These are phyloP conservation scores for Nidula niveotomentosa DNA, from an alignment of 1,284 basidiomycete species.

Conservation along the genomic window DNA sequence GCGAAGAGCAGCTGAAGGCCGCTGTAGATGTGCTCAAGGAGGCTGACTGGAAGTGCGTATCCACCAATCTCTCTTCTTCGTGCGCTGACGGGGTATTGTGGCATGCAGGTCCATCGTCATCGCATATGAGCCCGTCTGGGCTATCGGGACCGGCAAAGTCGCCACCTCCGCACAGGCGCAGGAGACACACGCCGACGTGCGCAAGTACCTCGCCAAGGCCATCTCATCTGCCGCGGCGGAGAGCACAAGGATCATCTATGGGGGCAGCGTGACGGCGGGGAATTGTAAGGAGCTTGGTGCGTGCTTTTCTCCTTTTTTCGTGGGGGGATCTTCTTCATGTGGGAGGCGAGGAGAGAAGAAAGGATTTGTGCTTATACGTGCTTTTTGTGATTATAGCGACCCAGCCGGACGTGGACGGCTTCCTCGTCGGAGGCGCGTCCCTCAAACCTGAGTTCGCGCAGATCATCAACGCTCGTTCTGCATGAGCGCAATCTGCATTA, in stretches of 20 bases:
- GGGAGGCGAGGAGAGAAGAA: too few relatives aligned
- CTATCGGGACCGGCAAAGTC: slow-evolving; percentile 97
- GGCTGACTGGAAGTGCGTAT: slow-evolving; percentile 77
- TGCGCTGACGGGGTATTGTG: background rate
- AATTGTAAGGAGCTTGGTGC: slow-evolving; percentile 88
- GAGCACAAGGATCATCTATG: slow-evolving; percentile 89
- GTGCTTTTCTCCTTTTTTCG: slow-evolving; percentile 28
- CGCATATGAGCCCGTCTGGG: slow-evolving; percentile 98
- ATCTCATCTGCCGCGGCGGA: slow-evolving; percentile 78
- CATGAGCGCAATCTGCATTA: slow-evolving; percentile 4
- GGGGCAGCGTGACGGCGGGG: slow-evolving; percentile 87
- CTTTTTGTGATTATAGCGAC: slow-evolving; percentile 42
- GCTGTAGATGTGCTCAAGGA: slow-evolving; percentile 67
- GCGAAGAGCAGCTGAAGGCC: slow-evolving; percentile 82
- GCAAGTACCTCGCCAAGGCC: slow-evolving; percentile 69
- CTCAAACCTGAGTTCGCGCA: slow-evolving; percentile 97
- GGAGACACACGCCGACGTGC: slow-evolving; percentile 87
- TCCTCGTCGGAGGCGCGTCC: slow-evolving; percentile 97
- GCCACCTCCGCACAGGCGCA: slow-evolving; percentile 93
- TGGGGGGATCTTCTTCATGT: too few relatives aligned
- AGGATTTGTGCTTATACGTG: background rate
- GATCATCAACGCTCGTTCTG: slow-evolving; percentile 77
- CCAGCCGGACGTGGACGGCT: slow-evolving; percentile 93
- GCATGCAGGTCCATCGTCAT: slow-evolving; percentile 81
- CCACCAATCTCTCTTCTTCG: background rate